Evolutionary conservation across 2,329 filamentous ascomycete species (phyloP).

Genomic region (Calonectria henricotiae): DNA sequence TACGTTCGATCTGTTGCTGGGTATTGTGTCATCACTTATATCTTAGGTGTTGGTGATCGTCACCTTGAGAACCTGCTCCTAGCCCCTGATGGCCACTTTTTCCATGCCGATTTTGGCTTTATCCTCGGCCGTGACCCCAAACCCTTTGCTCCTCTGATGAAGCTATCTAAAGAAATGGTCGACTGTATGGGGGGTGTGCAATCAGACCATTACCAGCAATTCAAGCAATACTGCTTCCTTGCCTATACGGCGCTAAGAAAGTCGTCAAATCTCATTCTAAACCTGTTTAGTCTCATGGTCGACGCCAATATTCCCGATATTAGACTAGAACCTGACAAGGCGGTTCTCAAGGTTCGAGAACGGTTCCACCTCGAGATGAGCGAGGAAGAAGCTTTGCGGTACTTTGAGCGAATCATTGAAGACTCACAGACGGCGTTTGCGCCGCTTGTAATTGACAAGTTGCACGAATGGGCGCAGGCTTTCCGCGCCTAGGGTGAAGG

Average conservation of each 20-base stretch:
- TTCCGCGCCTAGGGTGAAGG: conserved; percentile 76
- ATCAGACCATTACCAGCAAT: conserved; percentile 87
- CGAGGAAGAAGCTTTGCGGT: conserved; percentile 91
- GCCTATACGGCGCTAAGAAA: conserved; percentile 94
- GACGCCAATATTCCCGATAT: conserved; percentile 98
- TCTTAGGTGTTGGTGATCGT: conserved; percentile 94
- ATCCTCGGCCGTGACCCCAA: conserved; percentile 98
- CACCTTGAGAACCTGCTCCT: conserved; percentile 97
- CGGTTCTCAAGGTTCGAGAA: conserved; percentile 95
- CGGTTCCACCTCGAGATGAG: conserved; percentile 92
- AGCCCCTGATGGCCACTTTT: conserved; percentile 92
- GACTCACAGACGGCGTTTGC: conserved; percentile 92
- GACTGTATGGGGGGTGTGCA: conserved; percentile 94
- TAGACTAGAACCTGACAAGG: conserved; percentile 91
- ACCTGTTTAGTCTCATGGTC: conserved; percentile 96
- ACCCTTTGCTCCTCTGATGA: conserved; percentile 97
- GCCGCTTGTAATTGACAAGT: conserved; percentile 92
- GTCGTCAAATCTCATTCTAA: conserved; percentile 91
- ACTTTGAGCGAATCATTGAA: conserved; percentile 91
- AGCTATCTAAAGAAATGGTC: conserved; percentile 97
- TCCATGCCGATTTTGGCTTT: conserved; percentile 98
- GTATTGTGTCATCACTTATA: conserved; percentile 98
- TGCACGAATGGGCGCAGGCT: conserved; percentile 95
- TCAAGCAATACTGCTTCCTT: conserved; percentile 97
- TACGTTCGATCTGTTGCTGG: conserved; percentile 97